Base-by-base conservation (phyloP, 129 eudicot species). In the Chrysanthemum lavandulifolium region DNA sequence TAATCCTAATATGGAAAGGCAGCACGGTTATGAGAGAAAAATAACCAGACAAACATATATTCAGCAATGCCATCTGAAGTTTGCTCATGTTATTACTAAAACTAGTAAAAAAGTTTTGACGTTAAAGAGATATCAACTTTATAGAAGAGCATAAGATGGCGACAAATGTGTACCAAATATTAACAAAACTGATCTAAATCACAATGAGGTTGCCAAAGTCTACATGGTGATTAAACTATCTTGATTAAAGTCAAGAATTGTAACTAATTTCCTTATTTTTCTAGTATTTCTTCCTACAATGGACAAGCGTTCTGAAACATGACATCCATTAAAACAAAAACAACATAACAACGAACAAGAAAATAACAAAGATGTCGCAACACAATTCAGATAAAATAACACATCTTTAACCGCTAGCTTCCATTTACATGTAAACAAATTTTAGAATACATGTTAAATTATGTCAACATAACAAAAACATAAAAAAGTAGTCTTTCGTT, bases 1-100 rank as follows among this genome's bases (percentile, higher is more conserved):
- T 75, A 74, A 77, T 84, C 96, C 99, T 90, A 79, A 68, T 73
- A 58, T 31, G 50, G 62, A 58, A 76, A 81, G 25, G 79, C 43
- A 45, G 75, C 33, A 71, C 43, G 48, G 71, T 58, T 29, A 58
- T 50, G 56, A 16, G 2, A 59, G 64, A 53, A 3, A 10, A 13
- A 53, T 18, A 25, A 29, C 21, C 23, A 53, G 13, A 65, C 51
- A 40, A 73, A 53, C 33, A 43, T 13, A 18, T 14, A 49, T 61
- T 53, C 15, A 15, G 71, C 16, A 49, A 50, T 53, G 65, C n/a
- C 56, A 65, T 45, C 31, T 21, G 57, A 77, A 58, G 47, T 31
- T 57, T 60, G 43, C 51, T 47, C 68, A 61, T 27, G 15, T 48
- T 25, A 25, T 29, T 73, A 73, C 19, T 25, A 50, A 55, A 15